A percentile compares a stretch with the other conserved stretches of the same genome.
These are phyloP conservation scores for Geotrichum restrictum DNA, from an alignment of 1,139 yeast species.

Conservation along the genomic window DNA sequence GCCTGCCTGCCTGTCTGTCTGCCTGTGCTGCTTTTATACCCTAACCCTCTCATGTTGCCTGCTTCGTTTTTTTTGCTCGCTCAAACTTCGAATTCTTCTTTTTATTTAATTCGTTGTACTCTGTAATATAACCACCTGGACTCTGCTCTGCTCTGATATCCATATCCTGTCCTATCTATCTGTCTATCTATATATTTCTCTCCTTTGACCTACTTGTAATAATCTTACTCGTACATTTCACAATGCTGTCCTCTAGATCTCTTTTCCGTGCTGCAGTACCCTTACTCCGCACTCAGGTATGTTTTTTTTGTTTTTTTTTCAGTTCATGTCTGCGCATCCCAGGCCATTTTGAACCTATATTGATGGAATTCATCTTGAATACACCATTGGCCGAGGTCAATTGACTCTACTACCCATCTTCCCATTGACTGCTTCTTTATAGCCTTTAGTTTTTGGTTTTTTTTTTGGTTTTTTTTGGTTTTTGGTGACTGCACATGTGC, in stretches of 20 bases:
- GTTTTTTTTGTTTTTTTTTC: conserved; percentile 6
- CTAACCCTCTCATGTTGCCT: background rate
- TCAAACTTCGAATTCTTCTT: background rate
- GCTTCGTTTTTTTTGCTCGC: background rate
- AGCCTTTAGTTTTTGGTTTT: too few species aligned
- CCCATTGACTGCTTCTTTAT: too few species aligned
- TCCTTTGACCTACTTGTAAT: background rate
- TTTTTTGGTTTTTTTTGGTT: too few species aligned
- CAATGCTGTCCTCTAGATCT: conserved; percentile 23
- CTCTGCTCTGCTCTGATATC: too few species aligned
- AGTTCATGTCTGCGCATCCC: too few species aligned
- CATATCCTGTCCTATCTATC: too few species aligned
- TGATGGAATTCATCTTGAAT: too few species aligned
- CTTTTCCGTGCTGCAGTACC: conserved; percentile 21
- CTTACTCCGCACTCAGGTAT: conserved; percentile 22
- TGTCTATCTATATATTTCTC: background rate
- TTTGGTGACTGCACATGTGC: too few species aligned
- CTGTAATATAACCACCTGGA: too few species aligned
- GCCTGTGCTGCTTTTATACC: background rate
- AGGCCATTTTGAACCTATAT: too few species aligned
- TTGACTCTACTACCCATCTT: too few species aligned
- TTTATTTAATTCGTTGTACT: background rate
- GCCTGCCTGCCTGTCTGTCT: background rate
- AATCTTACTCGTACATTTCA: background rate
- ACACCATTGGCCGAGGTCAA: too few species aligned